These are phyloP conservation scores for Schrenkiella parvula DNA, from an alignment of 345 rosid species.

Conservation along the genomic window DNA sequence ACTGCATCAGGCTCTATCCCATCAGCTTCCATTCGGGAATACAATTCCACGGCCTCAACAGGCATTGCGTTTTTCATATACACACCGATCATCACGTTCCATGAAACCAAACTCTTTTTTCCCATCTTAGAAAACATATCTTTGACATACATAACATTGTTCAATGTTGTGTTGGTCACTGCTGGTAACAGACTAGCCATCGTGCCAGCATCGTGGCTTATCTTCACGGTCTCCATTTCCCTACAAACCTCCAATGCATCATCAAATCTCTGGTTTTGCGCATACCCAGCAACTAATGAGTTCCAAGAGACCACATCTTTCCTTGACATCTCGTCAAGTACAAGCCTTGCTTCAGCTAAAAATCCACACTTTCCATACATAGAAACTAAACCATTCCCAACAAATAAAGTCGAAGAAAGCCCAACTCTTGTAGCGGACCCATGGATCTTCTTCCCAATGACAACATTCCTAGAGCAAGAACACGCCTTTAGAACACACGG, in stretches of 20 bases:
- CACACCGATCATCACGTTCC: constrained; percentile 77
- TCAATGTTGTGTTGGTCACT: constrained; percentile 47
- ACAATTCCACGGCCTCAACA: constrained; percentile 57
- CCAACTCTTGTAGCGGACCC: constrained; percentile 49
- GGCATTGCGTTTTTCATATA: constrained; percentile 57
- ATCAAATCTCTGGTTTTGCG: constrained; percentile 55
- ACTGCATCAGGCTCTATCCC: constrained; percentile 63
- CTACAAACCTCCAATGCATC: constrained; percentile 61
- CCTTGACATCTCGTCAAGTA: constrained; percentile 54
- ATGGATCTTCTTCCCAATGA: constrained; percentile 58
- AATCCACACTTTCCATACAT: constrained; percentile 71
- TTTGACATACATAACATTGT: constrained; percentile 51
- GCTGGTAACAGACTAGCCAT: constrained; percentile 74
- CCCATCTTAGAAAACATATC: constrained; percentile 51
- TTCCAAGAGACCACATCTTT: constrained; percentile 80
- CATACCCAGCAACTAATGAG: constrained; percentile 61
- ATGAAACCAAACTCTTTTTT: constrained; percentile 51
- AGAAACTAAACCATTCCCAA: constrained; percentile 61
- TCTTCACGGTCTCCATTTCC: constrained; percentile 47
- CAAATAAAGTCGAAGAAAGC: constrained; percentile 46
- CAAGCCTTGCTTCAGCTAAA: constrained; percentile 51
- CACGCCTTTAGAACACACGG: constrained; percentile 75
- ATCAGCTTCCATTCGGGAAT: constrained; percentile 42
- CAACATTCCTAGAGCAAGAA: constrained; percentile 48
- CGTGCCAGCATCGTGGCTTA: constrained; percentile 60